Evolutionary conservation across 2,329 filamentous ascomycete genomes (phyloP).

Genomic region (Trichophyton verrucosum): DNA sequence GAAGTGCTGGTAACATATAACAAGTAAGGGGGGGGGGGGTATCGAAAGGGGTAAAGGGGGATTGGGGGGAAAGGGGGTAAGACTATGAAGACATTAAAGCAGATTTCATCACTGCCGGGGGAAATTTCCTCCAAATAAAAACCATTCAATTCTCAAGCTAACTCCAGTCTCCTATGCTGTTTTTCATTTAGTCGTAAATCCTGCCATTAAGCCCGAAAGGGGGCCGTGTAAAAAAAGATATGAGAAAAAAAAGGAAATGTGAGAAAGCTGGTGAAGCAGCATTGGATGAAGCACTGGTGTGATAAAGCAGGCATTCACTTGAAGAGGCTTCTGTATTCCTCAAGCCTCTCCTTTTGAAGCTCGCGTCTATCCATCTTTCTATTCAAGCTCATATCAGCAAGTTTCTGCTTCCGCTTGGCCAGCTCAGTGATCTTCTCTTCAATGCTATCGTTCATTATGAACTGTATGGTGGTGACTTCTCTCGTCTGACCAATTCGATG

Average conservation of each 20-base stretch:
- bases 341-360: constrained; percentile 51
- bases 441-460: constrained; percentile 81
- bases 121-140: neutral
- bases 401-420: constrained; percentile 82
- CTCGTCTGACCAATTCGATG: constrained; percentile 82
- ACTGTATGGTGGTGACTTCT: constrained; percentile 75
- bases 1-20: neutral
- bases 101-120: neutral
- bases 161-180: neutral
- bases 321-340: constrained; percentile 50
- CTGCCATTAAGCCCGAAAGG: neutral
- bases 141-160: neutral
- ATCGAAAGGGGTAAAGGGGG: neutral
- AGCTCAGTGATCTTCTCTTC: constrained; percentile 87
- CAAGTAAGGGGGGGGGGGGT: neutral
- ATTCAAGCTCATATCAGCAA: constrained; percentile 79
- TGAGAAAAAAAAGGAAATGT: neutral
- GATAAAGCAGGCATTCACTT: constrained; percentile 10
- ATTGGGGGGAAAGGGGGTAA: too few species aligned
- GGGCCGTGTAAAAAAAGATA: neutral
- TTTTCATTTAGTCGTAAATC: neutral
- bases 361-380: constrained; percentile 49
- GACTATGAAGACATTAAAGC: neutral
- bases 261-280: neutral
- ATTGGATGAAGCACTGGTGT: neutral